phyloP scores from a whole-genome alignment of 202 grass and related monocot species.

The Musa balbisiana region DNA sequence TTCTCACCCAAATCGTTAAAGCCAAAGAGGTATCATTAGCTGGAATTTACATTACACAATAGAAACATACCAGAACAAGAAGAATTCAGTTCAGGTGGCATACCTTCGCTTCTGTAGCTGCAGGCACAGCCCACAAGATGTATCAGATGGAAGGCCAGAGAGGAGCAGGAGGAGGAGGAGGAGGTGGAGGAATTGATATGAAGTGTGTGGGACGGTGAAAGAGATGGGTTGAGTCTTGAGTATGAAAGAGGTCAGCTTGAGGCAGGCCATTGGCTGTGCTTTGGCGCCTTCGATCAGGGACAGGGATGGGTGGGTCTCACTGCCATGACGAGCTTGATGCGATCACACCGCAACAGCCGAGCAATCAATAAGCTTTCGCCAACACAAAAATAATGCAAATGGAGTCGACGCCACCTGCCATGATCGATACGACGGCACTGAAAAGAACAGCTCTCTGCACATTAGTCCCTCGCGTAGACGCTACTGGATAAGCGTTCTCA shows the following conservation, averaged over 20 bases:
- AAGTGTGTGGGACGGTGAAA: background rate
- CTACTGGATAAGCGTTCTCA: no score
- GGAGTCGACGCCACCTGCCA: background rate
- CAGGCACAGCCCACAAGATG: background rate
- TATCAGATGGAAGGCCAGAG: no score
- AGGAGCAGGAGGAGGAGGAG: background rate
- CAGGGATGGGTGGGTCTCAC: conserved; percentile 6
- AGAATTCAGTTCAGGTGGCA: background rate
- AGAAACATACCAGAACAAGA: no score
- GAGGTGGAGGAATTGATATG: background rate
- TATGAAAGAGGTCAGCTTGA: background rate
- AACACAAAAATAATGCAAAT: background rate
- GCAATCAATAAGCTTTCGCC: background rate
- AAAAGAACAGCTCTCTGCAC: no score
- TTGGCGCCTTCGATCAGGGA: conserved; percentile 2
- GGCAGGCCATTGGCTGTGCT: background rate
- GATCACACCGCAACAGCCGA: background rate
- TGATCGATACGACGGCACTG: background rate
- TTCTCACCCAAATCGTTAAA: no score
- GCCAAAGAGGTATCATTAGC: no score
- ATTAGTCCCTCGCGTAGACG: no score
- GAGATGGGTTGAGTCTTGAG: background rate
- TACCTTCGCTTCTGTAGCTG: background rate
- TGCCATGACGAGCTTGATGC: background rate
- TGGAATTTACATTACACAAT: no score